Base-by-base conservation (phyloP, 192 early-diverging fungal genomes). In the Rhizoclosmatium sp. region DNA sequence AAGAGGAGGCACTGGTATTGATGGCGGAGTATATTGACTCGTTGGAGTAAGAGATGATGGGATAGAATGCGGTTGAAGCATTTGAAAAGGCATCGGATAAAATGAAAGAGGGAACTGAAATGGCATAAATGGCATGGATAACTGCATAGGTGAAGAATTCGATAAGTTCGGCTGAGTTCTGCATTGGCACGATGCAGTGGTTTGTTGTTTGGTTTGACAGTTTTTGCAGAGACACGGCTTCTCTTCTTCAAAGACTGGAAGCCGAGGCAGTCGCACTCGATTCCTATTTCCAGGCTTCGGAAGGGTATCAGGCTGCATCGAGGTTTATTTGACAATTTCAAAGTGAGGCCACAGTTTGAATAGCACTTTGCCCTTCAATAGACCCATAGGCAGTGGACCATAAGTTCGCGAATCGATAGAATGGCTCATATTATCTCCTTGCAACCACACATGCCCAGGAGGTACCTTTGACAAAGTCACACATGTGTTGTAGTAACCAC, bases 371-470 rank as follows among this genome's bases (percentile, higher is more conserved):
- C 95, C 97, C 4, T 88, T 78, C 65, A 98, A 69, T 49, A 97
- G 77, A 7, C 92, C 93, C 86, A 93, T 85, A 2, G 95, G 92
- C 14, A 98, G 90, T 1, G 97, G 94, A 0, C 97, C 97, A 82
- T 97, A 95, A 3, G 77, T 81, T 21, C 95, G 84, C n/a, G 95
- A 97, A 74, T 98, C 97, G 0, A 92, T 94, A n/a, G 95, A 96
- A 75, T 95, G 93, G 67, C 84, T 91, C 51, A 92, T 87, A 81
- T 98, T 98, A 78, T 98, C 97, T 7, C 97, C 97, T 74, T 92
- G 93, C 4, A 97, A 79, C 97, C 97, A 98, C 39, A 97, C 88
- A 70, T 96, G 92, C 2, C 97, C 97, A 3, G 84, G 78, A 9
- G 97, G 97, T 2, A 97, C 89, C 92, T 93, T 69, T 62, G 40